These are phyloP conservation scores for Penicillium sp. DNA, from an alignment of 2,329 filamentous ascomycete species.

Conservation along the genomic window DNA sequence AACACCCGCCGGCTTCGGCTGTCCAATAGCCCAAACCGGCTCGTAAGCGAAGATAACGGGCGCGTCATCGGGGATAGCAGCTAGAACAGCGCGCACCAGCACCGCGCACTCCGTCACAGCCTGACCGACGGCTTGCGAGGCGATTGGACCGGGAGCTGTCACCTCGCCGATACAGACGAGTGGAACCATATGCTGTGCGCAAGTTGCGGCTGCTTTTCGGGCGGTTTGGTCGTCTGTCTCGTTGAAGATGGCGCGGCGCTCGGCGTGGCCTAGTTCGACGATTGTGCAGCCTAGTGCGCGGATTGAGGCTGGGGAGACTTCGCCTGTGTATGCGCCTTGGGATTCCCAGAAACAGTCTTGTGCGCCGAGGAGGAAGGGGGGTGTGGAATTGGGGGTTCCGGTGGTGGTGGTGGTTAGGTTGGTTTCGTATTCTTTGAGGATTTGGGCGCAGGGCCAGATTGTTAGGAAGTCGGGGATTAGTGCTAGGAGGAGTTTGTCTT, in stretches of 20 bases:
- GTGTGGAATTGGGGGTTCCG: conserved; percentile 27
- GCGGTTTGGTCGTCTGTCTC: conserved; percentile 71
- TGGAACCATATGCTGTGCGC: conserved; percentile 69
- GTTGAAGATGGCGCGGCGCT: conserved; percentile 68
- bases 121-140: conserved; percentile 50
- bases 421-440: conserved; percentile 36
- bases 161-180: conserved; percentile 79
- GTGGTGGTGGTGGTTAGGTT: conserved; percentile 18
- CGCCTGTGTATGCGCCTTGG: conserved; percentile 72
- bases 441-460: conserved; percentile 51
- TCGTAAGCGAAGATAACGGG: conserved; percentile 81
- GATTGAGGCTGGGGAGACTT: conserved; percentile 69
- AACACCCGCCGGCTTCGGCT: conserved; percentile 66
- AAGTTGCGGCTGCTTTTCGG: conserved; percentile 68
- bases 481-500: conserved; percentile 66
- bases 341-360: conserved; percentile 74
- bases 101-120: conserved; percentile 66
- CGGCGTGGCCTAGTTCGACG: conserved; percentile 79
- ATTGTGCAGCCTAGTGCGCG: conserved; percentile 67
- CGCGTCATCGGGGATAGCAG: conserved; percentile 58
- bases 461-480: conserved; percentile 76
- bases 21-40: conserved; percentile 86
- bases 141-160: conserved; percentile 50
- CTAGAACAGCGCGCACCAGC: conserved; percentile 66
- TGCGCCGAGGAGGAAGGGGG: conserved; percentile 65